phyloP scores from a whole-genome alignment of 805 yeast genomes.

The Candida ulmi region DNA sequence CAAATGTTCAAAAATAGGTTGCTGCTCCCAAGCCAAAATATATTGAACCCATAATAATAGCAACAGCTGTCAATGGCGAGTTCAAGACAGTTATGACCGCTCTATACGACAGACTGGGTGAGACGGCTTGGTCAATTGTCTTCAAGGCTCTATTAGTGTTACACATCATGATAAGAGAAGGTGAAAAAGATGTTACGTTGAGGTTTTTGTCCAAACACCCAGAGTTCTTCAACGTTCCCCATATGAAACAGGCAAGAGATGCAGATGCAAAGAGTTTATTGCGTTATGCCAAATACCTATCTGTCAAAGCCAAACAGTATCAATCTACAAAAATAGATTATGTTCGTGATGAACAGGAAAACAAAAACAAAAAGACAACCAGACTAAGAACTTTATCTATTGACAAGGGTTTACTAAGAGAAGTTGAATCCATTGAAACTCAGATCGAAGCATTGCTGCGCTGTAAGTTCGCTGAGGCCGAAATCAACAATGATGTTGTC shows the following conservation, averaged over 20 bases:
- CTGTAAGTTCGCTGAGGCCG: constrained; percentile 73
- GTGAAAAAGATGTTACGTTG: constrained; percentile 72
- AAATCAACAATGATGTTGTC: constrained; percentile 77
- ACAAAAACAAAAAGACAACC: constrained; percentile 37
- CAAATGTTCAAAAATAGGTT: constrained; percentile 32
- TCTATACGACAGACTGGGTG: constrained; percentile 57
- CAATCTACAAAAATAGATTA: constrained; percentile 64
- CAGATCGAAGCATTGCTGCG: constrained; percentile 73
- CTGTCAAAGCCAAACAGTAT: constrained; percentile 63
- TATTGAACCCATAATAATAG: constrained; percentile 80
- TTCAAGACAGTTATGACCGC: constrained; percentile 66
- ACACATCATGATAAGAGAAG: constrained; percentile 91
- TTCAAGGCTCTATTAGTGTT: constrained; percentile 80
- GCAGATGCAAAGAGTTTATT: constrained; percentile 51
- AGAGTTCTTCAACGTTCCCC: constrained; percentile 44
- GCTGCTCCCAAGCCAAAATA: constrained; percentile 99
- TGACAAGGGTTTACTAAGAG: constrained; percentile 77
- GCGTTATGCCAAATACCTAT: constrained; percentile 68
- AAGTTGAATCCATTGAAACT: constrained; percentile 76
- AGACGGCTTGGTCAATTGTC: constrained; percentile 86
- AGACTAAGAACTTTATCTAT: constrained; percentile 60
- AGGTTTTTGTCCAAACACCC: constrained; percentile 47
- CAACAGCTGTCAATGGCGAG: constrained; percentile 34
- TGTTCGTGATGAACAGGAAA: constrained; percentile 60
- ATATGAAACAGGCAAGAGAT: constrained; percentile 25